phyloP scores from a whole-genome alignment of 1,139 yeast species.

The Sugiyamaella neomexicana region DNA sequence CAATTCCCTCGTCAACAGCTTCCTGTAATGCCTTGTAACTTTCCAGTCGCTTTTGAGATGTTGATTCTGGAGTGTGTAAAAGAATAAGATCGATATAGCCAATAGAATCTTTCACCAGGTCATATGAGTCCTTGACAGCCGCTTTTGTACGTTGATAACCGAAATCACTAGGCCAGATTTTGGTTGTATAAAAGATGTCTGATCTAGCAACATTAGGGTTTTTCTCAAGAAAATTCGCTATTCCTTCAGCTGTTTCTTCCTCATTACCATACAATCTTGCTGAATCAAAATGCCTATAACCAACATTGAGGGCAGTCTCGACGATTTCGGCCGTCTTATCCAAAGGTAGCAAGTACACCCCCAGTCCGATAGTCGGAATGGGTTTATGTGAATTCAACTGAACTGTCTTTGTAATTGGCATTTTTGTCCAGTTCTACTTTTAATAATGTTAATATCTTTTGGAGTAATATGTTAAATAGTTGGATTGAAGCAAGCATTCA shows the following conservation, averaged over 20 bases:
- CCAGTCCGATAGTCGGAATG: conserved; percentile 63
- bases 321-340: conserved; percentile 44
- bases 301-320: conserved; percentile 54
- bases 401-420: conserved; percentile 9
- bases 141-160: conserved; percentile 55
- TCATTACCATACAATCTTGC: conserved; percentile 62
- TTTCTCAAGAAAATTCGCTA: conserved; percentile 46
- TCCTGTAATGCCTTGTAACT: conserved; percentile 49
- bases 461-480: neutral
- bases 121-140: conserved; percentile 53
- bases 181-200: conserved; percentile 72
- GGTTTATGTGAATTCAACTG: conserved; percentile 44
- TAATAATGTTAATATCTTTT: no score
- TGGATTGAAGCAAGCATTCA: neutral
- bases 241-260: conserved; percentile 51
- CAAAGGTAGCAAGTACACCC: conserved; percentile 53
- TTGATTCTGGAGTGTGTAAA: conserved; percentile 42
- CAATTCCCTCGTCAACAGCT: conserved; percentile 38
- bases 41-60: conserved; percentile 37
- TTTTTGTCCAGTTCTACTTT: neutral
- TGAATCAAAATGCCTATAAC: conserved; percentile 70
- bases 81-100: conserved; percentile 51
- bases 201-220: conserved; percentile 43
- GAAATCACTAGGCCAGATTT: conserved; percentile 58
- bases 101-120: conserved; percentile 49